Evolutionary conservation across 2,329 filamentous ascomycete species (phyloP).

Genomic region (Colletotrichum euphorbiae): DNA sequence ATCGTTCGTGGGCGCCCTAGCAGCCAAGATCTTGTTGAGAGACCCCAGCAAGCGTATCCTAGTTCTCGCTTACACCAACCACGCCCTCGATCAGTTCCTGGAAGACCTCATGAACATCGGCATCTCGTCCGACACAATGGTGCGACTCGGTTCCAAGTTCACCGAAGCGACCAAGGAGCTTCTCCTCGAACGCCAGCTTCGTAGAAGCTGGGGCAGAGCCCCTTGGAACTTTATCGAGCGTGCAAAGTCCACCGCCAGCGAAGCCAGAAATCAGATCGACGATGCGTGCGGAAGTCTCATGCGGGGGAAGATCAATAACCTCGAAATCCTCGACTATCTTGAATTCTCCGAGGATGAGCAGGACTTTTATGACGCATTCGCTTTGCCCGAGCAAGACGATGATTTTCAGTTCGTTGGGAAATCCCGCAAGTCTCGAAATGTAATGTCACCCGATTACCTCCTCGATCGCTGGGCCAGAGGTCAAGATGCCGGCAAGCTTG

Average conservation of each 20-base stretch:
- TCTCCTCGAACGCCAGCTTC: constrained; percentile 55
- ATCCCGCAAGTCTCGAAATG: constrained; percentile 53
- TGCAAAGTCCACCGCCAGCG: constrained; percentile 51
- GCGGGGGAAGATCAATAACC: background rate
- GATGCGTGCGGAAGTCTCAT: constrained; percentile 41
- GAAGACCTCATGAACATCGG: constrained; percentile 71
- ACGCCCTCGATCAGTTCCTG: constrained; percentile 74
- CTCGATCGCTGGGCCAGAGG: constrained; percentile 64
- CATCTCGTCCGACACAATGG: constrained; percentile 61
- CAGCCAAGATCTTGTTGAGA: constrained; percentile 67
- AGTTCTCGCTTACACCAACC: constrained; percentile 76
- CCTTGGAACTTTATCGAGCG: constrained; percentile 55
- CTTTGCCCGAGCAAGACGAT: constrained; percentile 56
- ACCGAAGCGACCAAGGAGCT: constrained; percentile 61
- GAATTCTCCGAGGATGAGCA: constrained; percentile 65
- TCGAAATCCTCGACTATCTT: constrained; percentile 55
- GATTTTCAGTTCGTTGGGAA: constrained; percentile 61
- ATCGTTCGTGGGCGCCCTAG: constrained; percentile 76
- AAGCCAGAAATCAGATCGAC: constrained; percentile 46
- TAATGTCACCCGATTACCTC: constrained; percentile 60
- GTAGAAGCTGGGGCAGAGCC: too few species aligned
- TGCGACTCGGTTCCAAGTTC: constrained; percentile 73
- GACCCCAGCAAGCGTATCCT: constrained; percentile 65
- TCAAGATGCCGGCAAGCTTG: constrained; percentile 57
- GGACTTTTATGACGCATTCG: constrained; percentile 68